phyloP scores from a whole-genome alignment of 73 alveolate species.

The Blepharisma stoltei region DNA sequence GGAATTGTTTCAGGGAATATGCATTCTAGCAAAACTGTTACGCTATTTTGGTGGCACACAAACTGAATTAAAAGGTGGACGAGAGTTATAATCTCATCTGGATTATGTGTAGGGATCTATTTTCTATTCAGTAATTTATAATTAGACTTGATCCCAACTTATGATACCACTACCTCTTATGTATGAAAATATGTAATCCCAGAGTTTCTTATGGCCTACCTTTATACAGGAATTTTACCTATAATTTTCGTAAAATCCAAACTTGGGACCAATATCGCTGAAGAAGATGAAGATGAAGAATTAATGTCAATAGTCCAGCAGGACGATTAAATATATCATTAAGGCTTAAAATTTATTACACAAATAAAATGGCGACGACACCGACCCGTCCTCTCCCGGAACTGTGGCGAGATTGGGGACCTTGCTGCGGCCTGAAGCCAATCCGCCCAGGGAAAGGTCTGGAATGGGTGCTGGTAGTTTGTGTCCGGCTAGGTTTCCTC shows the following conservation, averaged over 20 bases:
- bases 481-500: too few species aligned
- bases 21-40: not conserved
- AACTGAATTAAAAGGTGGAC: not conserved
- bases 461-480: too few species aligned
- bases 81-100: conserved; percentile 10
- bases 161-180: not conserved
- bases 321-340: too few species aligned
- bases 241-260: not conserved
- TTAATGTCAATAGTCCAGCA: too few species aligned
- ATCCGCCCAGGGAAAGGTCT: too few species aligned
- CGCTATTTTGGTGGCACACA: not conserved
- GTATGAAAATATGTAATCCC: not conserved
- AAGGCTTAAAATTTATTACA: too few species aligned
- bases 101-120: not conserved
- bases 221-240: conserved; percentile 8
- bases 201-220: not conserved
- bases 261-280: not conserved
- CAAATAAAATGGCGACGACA: too few species aligned
- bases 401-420: too few species aligned
- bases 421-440: too few species aligned
- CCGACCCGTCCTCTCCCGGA: too few species aligned
- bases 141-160: not conserved
- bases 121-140: not conserved
- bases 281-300: too few species aligned
- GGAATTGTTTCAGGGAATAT: not conserved